Base-by-base conservation (phyloP, 2,329 filamentous ascomycete species). In the Leptographium wingfieldii region DNA sequence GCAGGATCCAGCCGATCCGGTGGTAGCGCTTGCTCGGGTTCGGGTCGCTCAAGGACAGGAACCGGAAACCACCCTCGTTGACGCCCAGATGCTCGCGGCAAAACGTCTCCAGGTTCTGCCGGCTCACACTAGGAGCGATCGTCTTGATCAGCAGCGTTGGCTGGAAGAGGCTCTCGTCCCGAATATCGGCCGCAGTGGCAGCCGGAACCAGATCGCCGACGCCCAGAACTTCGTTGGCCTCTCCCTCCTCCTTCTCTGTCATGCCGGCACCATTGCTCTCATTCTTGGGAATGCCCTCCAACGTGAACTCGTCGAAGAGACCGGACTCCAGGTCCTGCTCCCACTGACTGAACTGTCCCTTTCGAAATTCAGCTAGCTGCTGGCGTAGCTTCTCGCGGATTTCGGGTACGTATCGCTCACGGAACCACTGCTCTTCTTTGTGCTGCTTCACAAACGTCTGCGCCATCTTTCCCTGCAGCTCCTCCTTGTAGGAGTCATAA, bases 11-110 rank as follows among this genome's bases (percentile, higher is more conserved):
- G 27, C 94, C 94, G 72, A 99, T 97, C 27, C 94, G 87, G 70
- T 99, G 94, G 69, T 92, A 99, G 64, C 95, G 88, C 75, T 99
- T 99, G 68, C 90, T 87, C 1, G 94, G 94, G 69, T 99, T 99
- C 0, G 94, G 94, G 68, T 99, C 94, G 66, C 92, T 96, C 56
- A 99, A 80, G 40, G 92, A 97, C 5, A 99, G 79, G 85, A 92
- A 97, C 70, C 92, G 95, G 76, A 94, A 96, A 2, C 92, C 92
- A 58, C 92, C 92, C 64, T 94, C 87, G 55, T 86, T 87, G 68
- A 96, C 92, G 16, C 92, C 92, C 4, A 97, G 81, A 70, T 96
- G 88, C 71, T 96, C 92, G 69, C 91, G 94, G 73, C 92, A 96
- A 68, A 97, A 96, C 2, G 85, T 85, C 72, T 99, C 94, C 25